Base-by-base conservation (phyloP, 2,329 filamentous ascomycete species). In the Microcera coccophila region DNA sequence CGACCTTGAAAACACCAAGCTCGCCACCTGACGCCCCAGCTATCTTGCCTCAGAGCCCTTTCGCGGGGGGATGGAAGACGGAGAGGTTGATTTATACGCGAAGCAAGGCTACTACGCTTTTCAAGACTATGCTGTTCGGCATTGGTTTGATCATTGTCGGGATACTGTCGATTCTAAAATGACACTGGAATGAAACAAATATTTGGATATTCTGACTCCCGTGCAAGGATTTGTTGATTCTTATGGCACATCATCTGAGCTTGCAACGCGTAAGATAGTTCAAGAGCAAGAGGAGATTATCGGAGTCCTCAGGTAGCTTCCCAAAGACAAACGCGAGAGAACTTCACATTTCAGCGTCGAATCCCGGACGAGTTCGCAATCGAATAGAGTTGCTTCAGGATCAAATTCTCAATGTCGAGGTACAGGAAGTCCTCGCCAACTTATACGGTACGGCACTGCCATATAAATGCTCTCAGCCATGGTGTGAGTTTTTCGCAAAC, bases 391-490 rank as follows among this genome's bases (percentile, higher is more conserved):
- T 19, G 4, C 19, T 44, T 8, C 14, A 42, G 15, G 15, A n/a
- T n/a, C 15, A 36, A 12, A 36, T 8, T 36, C 10, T 36, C 8
- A 9, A 36, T 12, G 5, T 16, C 11, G 18, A 36, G 5, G 15
- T 20, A 10, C 21, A 20, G 35, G 8, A 15, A 4, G 16, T 11
- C 19, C 5, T 34, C 15, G 5, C 3, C 19, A 17, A 22, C 18
- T 29, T 42, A 20, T 20, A 41, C 15, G 44, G 35, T 2, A 16
- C 8, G 3, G 29, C 7, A 14, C 7, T 22, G 4, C 9, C 19
- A 3, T 35, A 33, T 15, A 50, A 50, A 12, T 50, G 48, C 19
- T 32, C 36, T 2, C 48, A 48, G n/a, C 26, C 45, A 21, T 50
- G 48, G 45, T 50, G 48, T n/a, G 38, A 47, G 14, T 35, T 43